Base-by-base conservation (phyloP, 2,329 filamentous ascomycete species). In the Trichothecium sympodiale region DNA sequence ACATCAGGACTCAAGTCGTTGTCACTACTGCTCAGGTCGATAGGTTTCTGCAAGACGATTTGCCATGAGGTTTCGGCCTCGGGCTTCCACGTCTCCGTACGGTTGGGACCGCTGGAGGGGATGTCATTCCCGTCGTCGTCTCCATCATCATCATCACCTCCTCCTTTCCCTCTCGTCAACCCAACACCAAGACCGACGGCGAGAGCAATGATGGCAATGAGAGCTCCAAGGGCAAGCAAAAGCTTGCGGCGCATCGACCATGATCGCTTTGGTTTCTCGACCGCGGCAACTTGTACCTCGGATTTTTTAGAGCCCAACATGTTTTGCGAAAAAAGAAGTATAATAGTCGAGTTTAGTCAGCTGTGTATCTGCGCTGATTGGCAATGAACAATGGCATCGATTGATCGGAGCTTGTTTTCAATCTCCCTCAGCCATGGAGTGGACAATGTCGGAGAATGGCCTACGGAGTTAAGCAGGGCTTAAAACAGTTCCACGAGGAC, bases 181-280 rank as follows among this genome's bases (percentile, higher is more conserved):
- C 74, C 73, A 5, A 79, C 53, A 3, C 72, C 72, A 3, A 79
- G 57, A 3, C 74, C 75, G 14, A 79, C 52, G 0, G 60, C 68
- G 8, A 77, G 52, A 0, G 52, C 67, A 28, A 74, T 44, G 34
- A 57, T 42, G 25, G 54, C 36, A 13, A 50, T 20, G 16, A 47
- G 38, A 20, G 52, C 33, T 9, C 42, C 43, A 17, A 50, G 40
- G 5, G 48, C 49, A 12, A 45, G 39, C 14, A 54, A 34, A 17
- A 49, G 40, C 41, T 56, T 56, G 42, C 53, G 54, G 49, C 52
- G 51, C n/a, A 46, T 37, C 15, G 46, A 49, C 50, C 50, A 54
- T 14, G 37, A 35, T 14, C 34, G 29, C 33, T 44, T 47, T 6
- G 32, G 27, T 31, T 41, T 41, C 17, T 41, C 36, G 13, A 20